phyloP scores from a whole-genome alignment of 768 basidiomycete genomes.

The Mycena alexandri region DNA sequence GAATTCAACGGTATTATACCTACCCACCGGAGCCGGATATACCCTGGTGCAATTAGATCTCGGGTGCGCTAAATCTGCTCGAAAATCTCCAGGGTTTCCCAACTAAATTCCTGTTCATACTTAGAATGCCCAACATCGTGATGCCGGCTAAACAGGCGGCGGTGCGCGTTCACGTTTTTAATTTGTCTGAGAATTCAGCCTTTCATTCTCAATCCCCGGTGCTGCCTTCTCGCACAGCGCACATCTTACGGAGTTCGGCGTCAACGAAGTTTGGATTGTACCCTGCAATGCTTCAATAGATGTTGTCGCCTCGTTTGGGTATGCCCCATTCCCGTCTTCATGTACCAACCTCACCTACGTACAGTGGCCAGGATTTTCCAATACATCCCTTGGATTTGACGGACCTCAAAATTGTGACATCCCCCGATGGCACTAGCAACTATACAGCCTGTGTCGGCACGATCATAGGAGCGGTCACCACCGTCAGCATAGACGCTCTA shows the following conservation, averaged over 20 bases:
- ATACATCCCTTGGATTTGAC: constrained; percentile 7
- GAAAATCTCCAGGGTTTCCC: neutral
- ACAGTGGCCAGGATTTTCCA: neutral
- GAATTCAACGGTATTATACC: constrained; percentile 14
- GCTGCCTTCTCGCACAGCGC: too few relatives aligned
- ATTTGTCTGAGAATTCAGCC: too few relatives aligned
- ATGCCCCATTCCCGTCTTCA: too few relatives aligned
- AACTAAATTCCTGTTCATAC: neutral
- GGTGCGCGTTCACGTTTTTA: neutral
- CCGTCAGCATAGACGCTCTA: too few relatives aligned
- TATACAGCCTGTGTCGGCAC: neutral
- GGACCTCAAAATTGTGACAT: too few relatives aligned
- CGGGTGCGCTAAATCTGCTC: neutral
- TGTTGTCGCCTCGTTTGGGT: neutral
- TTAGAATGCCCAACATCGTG: constrained; percentile 27
- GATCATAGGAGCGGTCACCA: too few relatives aligned
- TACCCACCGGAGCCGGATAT: constrained; percentile 19
- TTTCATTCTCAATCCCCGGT: constrained; percentile 1
- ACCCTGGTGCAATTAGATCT: constrained; percentile 29
- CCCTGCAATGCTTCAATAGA: neutral
- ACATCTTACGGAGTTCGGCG: neutral
- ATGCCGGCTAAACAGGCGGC: constrained; percentile 24
- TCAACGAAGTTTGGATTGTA: neutral
- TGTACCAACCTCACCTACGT: too few relatives aligned
- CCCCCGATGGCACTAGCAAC: neutral